Base-by-base conservation (phyloP, 805 yeast species). In the Saitoella complicata region DNA sequence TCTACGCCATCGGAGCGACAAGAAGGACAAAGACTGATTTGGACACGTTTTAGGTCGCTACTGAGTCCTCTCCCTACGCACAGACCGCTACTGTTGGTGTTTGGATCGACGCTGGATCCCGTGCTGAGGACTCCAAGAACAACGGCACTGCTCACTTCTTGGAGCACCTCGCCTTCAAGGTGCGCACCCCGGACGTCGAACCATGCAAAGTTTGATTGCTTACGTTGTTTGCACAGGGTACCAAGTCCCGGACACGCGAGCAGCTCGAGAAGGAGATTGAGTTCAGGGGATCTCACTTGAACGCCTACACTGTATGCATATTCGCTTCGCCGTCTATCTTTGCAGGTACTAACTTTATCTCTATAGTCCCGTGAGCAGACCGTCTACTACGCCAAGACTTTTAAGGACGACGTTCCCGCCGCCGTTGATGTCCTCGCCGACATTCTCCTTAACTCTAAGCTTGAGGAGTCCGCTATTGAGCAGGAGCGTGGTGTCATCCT, bases 101-200 rank as follows among this genome's bases (percentile, higher is more conserved):
- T 45, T 93, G 95, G 88, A 86, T 91, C 49, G 95, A 91, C 64
- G 95, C 98, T 37, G 99, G 99, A 2, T 87, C 96, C 3, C 72
- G 99, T 50, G 97, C 97, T 3, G 99, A 91, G 63, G 80, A 76
- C 55, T 69, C 69, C 40, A 76, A 82, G 56, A 71, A 71, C 57
- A 86, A 86, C 54, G 99, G 99, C 41, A 87, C 97, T 6, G 99
- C 99, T 0, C 99, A 91, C 65, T 91, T 91, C 60, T 66, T 91
- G 46, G 99, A 91, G 63, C 99, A 91, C 64, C 69, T 91, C 57
- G 94, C 97, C 7, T 91, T 91, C 69, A 91, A 91, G 61, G n/a
- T 11, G 11, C 11, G 21, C 21, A 2, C 2, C 21, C 21, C 21
- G 21, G 21, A 21, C 21, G 21, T 34, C n/a, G n/a, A 11, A n/a